These are phyloP conservation scores for Phaeosphaeriaceae sp. DNA, from an alignment of 2,329 filamentous ascomycete species.

Conservation along the genomic window DNA sequence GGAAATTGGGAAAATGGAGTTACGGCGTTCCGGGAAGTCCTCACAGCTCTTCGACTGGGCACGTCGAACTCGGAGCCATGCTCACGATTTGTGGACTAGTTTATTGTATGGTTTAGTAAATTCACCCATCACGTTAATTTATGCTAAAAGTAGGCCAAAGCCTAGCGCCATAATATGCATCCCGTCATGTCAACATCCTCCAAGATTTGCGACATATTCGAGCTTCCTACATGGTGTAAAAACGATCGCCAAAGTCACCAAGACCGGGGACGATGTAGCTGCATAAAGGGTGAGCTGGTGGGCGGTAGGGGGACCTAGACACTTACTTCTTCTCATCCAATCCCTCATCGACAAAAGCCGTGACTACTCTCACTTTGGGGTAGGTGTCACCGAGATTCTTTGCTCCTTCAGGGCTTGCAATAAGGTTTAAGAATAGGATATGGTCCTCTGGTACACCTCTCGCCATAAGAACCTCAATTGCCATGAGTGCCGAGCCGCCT, in stretches of 20 bases:
- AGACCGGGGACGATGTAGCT: conserved; percentile 96
- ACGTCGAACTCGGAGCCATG: background rate
- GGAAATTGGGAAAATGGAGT: conserved; percentile 5
- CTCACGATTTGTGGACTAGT: background rate
- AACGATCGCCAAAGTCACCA: conserved; percentile 94
- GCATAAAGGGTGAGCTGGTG: conserved; percentile 18
- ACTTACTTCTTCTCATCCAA: conserved; percentile 95
- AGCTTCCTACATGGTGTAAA: conserved; percentile 78
- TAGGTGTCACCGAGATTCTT: conserved; percentile 88
- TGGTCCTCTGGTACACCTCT: conserved; percentile 93
- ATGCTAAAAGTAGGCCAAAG: conserved; percentile 10
- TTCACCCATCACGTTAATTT: background rate
- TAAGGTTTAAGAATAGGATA: conserved; percentile 95
- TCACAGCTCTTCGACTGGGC: background rate
- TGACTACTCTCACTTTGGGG: conserved; percentile 88
- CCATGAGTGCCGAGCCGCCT: conserved; percentile 97
- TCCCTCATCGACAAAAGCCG: conserved; percentile 95
- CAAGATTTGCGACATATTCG: background rate
- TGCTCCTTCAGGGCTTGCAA: conserved; percentile 94
- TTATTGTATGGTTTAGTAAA: background rate
- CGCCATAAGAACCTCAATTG: conserved; percentile 88
- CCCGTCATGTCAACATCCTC: background rate
- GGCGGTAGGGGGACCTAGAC: background rate
- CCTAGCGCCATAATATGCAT: conserved; percentile 12
- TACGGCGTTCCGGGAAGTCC: conserved; percentile 1